Base-by-base conservation (phyloP, 2,329 filamentous ascomycete species). In the Ceratocystis eucalypticola region DNA sequence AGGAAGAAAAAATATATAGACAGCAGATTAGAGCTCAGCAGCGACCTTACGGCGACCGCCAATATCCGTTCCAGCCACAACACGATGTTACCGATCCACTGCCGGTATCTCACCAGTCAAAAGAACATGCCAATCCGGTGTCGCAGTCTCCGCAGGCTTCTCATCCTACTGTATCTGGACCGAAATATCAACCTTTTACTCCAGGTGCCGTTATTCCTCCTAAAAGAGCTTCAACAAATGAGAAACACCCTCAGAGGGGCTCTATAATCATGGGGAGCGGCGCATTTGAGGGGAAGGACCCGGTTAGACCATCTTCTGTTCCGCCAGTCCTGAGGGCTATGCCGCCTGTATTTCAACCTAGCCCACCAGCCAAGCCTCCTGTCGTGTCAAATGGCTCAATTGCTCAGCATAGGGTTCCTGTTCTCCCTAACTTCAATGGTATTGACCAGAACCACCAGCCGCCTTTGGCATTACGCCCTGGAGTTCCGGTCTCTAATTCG, bases 41-140 rank as follows among this genome's bases (percentile, higher is more conserved):
- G 33, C 62, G 50, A 10, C 64, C 64, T 8, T 68, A 66, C 22
- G 64, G 41, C 0, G 50, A 63, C 10, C 61, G 65, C 7, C 64
- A 68, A n/a, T 70, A 70, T 61, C 68, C 68, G 8, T 69, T 68
- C 37, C 69, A 69, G 57, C 68, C 68, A 12, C 63, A 22, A 5
- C 44, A 66, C 0, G 64, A 68, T n/a, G 28, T 33, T 55, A 1
- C 22, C 7, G 37, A 59, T 12, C 17, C 33, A 15, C 17, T 61
- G 5, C 25, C 55, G 22, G 53, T 41, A 25, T 30, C 46, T n/a
- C 22, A 25, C 22, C 44, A 33, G n/a, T 48, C 64, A 33, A 30
- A 46, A 41, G 37, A 20, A 48, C 46, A 25, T 55, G 37, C 33
- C 37, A 12, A 7, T 17, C 1, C 15, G 15, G 62, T 28, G n/a